Evolutionary conservation across 371 early-diverging fungal genomes (phyloP).

Genomic region (Lichtheimia corymbifera): DNA sequence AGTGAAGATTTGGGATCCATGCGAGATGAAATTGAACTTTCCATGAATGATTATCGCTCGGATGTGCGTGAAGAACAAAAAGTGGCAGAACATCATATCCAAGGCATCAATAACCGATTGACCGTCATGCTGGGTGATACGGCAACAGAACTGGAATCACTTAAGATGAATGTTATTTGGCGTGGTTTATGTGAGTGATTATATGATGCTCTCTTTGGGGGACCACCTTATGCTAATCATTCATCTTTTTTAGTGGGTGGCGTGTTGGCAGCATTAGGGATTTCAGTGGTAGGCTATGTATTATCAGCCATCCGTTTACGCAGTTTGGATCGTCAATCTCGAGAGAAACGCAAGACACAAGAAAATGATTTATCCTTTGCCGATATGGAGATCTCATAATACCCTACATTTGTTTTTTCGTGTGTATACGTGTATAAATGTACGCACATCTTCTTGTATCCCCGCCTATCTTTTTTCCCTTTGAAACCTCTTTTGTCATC

Average conservation of each 20-base stretch:
- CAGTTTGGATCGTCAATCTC: background rate
- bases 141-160: constrained; percentile 78
- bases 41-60: constrained; percentile 78
- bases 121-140: constrained; percentile 72
- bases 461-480: background rate
- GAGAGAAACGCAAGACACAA: background rate
- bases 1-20: constrained; percentile 69
- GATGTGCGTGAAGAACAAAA: constrained; percentile 76
- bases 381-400: constrained; percentile 18
- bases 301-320: constrained; percentile 12
- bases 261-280: constrained; percentile 15
- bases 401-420: background rate
- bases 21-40: constrained; percentile 79
- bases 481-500: background rate
- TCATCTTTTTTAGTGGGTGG: constrained; percentile 14
- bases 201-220: no score
- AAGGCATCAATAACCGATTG: constrained; percentile 77
- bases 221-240: background rate
- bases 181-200: constrained; percentile 55
- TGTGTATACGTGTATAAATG: constrained; percentile 2
- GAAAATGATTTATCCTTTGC: constrained; percentile 13
- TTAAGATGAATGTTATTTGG: constrained; percentile 70
- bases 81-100: constrained; percentile 66
- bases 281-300: constrained; percentile 17
- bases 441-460: background rate